Evolutionary conservation across 805 yeast species (phyloP).

Genomic region (Cyberlindnera japonica): DNA sequence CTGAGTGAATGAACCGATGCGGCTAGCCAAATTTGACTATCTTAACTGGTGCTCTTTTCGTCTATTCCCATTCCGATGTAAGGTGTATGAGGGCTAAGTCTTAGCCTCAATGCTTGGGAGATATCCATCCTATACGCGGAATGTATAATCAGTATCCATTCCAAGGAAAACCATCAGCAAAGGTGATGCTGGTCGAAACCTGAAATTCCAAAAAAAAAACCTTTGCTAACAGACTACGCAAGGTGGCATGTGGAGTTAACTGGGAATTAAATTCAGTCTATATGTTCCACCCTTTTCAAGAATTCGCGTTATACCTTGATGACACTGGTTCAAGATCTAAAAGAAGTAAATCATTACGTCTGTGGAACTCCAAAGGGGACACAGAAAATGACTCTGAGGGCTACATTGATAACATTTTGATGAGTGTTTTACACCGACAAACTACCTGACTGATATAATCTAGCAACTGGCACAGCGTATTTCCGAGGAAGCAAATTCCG

Average conservation of each 20-base stretch:
- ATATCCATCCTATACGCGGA: slow-evolving; percentile 49
- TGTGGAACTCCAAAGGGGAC: slow-evolving; percentile 29
- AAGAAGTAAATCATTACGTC: slow-evolving; percentile 60
- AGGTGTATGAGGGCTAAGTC: slow-evolving; percentile 61
- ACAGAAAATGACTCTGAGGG: slow-evolving; percentile 22
- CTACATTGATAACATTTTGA: slow-evolving; percentile 4
- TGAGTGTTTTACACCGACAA: background rate
- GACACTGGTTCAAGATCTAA: slow-evolving; percentile 67
- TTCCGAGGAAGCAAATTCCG: slow-evolving; percentile 63
- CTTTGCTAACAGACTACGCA: slow-evolving; percentile 64
- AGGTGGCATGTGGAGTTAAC: slow-evolving; percentile 49
- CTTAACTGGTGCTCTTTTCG: slow-evolving; percentile 78
- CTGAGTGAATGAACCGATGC: too few relatives aligned
- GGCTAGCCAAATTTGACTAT: slow-evolving; percentile 63
- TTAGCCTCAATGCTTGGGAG: slow-evolving; percentile 62
- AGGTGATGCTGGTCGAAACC: slow-evolving; percentile 74
- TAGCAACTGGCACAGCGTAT: slow-evolving; percentile 43
- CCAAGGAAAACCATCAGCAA: slow-evolving; percentile 94
- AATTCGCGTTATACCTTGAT: slow-evolving; percentile 70
- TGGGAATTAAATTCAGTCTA: slow-evolving; percentile 79
- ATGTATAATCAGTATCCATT: slow-evolving; percentile 61
- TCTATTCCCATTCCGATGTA: slow-evolving; percentile 58
- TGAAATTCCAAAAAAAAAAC: slow-evolving; percentile 65
- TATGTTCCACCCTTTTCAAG: slow-evolving; percentile 77
- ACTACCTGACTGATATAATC: slow-evolving; percentile 28